Evolutionary conservation across 2,329 filamentous ascomycete genomes (phyloP).

Genomic region (Zarea fungicola): DNA sequence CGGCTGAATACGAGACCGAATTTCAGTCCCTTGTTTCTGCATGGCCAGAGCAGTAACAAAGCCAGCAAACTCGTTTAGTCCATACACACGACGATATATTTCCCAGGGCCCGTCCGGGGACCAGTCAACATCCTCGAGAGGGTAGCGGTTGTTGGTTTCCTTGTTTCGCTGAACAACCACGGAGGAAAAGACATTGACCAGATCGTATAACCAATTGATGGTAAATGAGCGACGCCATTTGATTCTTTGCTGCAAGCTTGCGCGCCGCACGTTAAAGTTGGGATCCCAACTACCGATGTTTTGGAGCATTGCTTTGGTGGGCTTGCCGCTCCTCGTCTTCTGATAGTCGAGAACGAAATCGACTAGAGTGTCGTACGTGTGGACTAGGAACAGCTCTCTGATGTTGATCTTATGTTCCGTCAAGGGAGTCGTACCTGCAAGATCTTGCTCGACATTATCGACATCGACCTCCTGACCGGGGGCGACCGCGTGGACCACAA

Average conservation of each 20-base stretch:
- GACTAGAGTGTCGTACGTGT: constrained; percentile 37
- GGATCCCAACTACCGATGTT: constrained; percentile 38
- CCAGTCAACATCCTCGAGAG: constrained; percentile 36
- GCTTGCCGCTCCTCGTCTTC: constrained; percentile 38
- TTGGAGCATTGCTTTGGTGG: constrained; percentile 38
- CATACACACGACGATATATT: constrained; percentile 32
- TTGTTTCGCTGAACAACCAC: constrained; percentile 34
- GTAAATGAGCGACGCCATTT: constrained; percentile 44
- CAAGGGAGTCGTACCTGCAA: not conserved
- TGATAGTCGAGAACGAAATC: constrained; percentile 43
- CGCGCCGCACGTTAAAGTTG: constrained; percentile 30
- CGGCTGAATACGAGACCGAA: constrained; percentile 37
- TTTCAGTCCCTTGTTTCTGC: constrained; percentile 34
- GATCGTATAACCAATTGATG: constrained; percentile 48
- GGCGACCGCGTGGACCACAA: constrained; percentile 12
- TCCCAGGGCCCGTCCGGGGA: constrained; percentile 30
- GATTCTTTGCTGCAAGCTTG: constrained; percentile 33
- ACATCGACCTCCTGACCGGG: not conserved
- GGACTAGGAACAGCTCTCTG: constrained; percentile 38
- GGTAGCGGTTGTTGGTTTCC: constrained; percentile 27
- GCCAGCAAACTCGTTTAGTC: constrained; percentile 41
- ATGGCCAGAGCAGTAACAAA: constrained; percentile 40
- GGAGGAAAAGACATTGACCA: constrained; percentile 41
- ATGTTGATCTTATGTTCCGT: constrained; percentile 17
- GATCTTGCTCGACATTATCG: not conserved